These are phyloP conservation scores for Salinomyces thailandicus DNA, from an alignment of 2,329 filamentous ascomycete species.

Conservation along the genomic window DNA sequence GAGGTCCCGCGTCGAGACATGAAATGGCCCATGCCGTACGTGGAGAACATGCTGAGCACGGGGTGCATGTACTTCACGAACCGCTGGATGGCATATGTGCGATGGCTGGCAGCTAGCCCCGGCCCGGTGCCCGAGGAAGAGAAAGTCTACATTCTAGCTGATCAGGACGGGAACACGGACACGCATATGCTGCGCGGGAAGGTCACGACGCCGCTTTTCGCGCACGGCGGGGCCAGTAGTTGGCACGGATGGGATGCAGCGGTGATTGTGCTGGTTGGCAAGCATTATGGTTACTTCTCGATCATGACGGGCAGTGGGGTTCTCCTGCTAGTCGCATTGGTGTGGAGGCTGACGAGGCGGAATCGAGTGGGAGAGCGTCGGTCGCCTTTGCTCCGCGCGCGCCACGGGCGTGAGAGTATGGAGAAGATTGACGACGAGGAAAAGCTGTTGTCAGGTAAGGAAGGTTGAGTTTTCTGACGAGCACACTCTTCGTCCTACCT, in stretches of 20 bases:
- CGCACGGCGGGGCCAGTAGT: conserved; percentile 20
- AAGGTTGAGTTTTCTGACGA: too few species aligned
- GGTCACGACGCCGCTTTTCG: conserved; percentile 18
- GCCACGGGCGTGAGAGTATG: neutral
- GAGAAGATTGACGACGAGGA: conserved; percentile 5
- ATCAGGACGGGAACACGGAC: conserved; percentile 14
- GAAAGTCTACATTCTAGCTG: conserved; percentile 17
- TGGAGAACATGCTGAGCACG: conserved; percentile 23
- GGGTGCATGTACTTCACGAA: conserved; percentile 23
- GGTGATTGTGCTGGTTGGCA: conserved; percentile 15
- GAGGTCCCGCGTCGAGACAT: conserved; percentile 14
- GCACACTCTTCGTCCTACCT: too few species aligned
- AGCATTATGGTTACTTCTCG: conserved; percentile 13
- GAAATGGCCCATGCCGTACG: conserved; percentile 19
- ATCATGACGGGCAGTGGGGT: neutral
- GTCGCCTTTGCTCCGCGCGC: neutral
- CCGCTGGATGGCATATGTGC: conserved; percentile 18
- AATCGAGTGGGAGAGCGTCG: neutral
- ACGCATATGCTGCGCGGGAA: conserved; percentile 20
- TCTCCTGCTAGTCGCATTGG: neutral
- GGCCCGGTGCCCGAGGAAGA: conserved; percentile 7
- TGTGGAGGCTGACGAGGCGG: conserved; percentile 1
- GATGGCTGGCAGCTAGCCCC: neutral
- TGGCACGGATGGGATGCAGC: conserved; percentile 23
- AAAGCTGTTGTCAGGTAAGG: neutral